phyloP scores from a whole-genome alignment of 352 stramenopile species.

The Peronospora destructor region DNA sequence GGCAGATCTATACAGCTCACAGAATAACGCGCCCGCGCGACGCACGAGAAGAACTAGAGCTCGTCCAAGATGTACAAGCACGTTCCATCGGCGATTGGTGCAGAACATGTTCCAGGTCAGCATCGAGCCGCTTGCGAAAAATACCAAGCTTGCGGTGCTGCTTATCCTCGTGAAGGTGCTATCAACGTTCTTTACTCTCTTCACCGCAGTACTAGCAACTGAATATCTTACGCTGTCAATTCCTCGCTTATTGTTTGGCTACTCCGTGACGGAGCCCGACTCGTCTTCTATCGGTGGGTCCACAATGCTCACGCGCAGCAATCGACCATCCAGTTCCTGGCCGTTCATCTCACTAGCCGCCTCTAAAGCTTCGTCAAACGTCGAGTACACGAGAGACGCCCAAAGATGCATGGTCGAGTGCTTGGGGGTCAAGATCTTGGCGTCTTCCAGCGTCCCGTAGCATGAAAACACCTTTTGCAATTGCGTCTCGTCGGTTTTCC shows the following conservation, averaged over 20 bases:
- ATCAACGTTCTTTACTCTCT: conserved; percentile 24
- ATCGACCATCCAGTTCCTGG: conserved; percentile 67
- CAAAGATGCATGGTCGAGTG: conserved; percentile 61
- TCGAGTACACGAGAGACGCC: conserved; percentile 53
- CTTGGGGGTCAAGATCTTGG: conserved; percentile 42
- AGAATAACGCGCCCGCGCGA: too few species aligned
- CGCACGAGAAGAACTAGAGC: conserved; percentile 89
- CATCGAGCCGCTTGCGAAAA: conserved; percentile 61
- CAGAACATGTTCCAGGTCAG: conserved; percentile 68
- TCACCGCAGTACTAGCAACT: conserved; percentile 1
- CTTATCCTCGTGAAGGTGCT: conserved; percentile 59
- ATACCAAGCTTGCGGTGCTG: conserved; percentile 57
- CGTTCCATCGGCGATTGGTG: conserved; percentile 34
- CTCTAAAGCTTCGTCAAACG: conserved; percentile 66
- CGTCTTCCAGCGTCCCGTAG: conserved; percentile 55
- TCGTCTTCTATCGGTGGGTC: conserved; percentile 34
- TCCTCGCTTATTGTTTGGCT: conserved; percentile 3
- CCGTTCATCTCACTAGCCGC: conserved; percentile 74
- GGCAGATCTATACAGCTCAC: too few species aligned
- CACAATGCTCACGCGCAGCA: conserved; percentile 72
- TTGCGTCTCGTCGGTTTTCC: conserved; percentile 74
- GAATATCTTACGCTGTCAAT: conserved; percentile 6
- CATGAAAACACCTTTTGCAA: conserved; percentile 47
- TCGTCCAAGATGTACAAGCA: conserved; percentile 47
- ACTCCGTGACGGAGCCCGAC: background rate